phyloP scores from a whole-genome alignment of 129 eudicot genomes.

The Ambrosia artemisiifolia region DNA sequence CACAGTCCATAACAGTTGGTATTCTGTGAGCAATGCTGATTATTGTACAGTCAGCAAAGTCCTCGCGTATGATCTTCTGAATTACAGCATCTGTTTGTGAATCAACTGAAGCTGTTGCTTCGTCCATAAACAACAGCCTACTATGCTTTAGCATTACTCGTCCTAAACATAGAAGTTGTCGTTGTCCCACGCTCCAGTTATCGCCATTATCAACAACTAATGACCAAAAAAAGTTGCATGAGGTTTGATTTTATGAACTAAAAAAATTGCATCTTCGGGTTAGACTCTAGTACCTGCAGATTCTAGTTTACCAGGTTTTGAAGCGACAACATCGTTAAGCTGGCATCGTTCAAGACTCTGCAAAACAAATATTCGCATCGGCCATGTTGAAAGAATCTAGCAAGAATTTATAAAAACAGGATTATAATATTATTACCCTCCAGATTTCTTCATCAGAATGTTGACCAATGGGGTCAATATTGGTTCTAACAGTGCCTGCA shows the following conservation, averaged over 20 bases:
- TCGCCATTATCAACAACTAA: constrained; percentile 80
- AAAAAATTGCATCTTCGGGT: not conserved
- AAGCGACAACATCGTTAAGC: constrained; percentile 75
- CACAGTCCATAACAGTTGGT: constrained; percentile 96
- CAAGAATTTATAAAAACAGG: not conserved
- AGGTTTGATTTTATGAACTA: not conserved
- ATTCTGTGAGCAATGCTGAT: constrained; percentile 94
- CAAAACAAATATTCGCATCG: constrained; percentile 16
- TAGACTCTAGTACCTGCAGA: constrained; percentile 50
- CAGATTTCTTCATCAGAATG: constrained; percentile 83
- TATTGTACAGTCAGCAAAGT: constrained; percentile 68
- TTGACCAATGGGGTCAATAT: constrained; percentile 74
- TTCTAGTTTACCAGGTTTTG: constrained; percentile 81
- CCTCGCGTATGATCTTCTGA: constrained; percentile 81
- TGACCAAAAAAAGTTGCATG: not conserved
- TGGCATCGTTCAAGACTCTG: constrained; percentile 93
- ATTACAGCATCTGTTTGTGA: constrained; percentile 86
- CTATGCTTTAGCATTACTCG: constrained; percentile 76
- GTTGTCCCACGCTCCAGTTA: constrained; percentile 93
- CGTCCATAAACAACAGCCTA: constrained; percentile 83
- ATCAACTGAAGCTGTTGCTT: constrained; percentile 98
- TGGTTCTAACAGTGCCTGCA: constrained; percentile 86
- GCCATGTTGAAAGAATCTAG: not conserved
- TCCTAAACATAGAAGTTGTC: constrained; percentile 88
- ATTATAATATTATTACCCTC: constrained; percentile 45